Evolutionary conservation across 2,329 filamentous ascomycete genomes (phyloP).

Genomic region (Byssothecium circinans): DNA sequence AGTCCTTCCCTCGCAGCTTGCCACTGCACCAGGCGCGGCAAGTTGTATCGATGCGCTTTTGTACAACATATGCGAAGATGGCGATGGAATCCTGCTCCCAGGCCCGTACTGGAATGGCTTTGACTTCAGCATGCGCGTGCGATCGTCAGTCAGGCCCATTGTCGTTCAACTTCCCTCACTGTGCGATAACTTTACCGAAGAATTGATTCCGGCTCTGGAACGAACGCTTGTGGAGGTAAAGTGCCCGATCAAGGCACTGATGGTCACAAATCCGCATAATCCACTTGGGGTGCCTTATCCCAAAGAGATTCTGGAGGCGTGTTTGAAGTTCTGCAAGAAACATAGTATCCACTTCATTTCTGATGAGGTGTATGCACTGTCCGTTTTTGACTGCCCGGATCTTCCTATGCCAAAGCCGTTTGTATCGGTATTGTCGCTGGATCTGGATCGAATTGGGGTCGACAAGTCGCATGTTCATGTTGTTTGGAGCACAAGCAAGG

Average conservation of each 20-base stretch:
- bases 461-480: slow-evolving; percentile 28
- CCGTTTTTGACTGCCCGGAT: slow-evolving; percentile 22
- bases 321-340: slow-evolving; percentile 32
- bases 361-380: slow-evolving; percentile 45
- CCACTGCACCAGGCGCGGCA: slow-evolving; percentile 18
- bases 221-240: slow-evolving; percentile 12
- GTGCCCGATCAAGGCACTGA: slow-evolving; percentile 34
- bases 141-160: slow-evolving; percentile 17
- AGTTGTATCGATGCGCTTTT: slow-evolving; percentile 31
- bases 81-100: slow-evolving; percentile 36
- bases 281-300: slow-evolving; percentile 42
- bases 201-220: slow-evolving; percentile 14
- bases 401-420: slow-evolving; percentile 20
- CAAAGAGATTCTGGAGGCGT: slow-evolving; percentile 16
- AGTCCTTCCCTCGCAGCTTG: slow-evolving; percentile 22
- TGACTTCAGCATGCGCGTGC: slow-evolving; percentile 16
- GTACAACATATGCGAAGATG: slow-evolving; percentile 38
- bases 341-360: slow-evolving; percentile 36
- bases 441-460: slow-evolving; percentile 12
- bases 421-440: slow-evolving; percentile 25
- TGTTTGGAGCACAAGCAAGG: slow-evolving; percentile 38
- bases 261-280: slow-evolving; percentile 51
- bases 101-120: slow-evolving; percentile 36
- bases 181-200: slow-evolving; percentile 12
- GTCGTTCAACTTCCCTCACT: slow-evolving; percentile 14